Evolutionary conservation across 2,329 filamentous ascomycete species (phyloP).

Genomic region (Teratosphaeria pseudoeucalypti): DNA sequence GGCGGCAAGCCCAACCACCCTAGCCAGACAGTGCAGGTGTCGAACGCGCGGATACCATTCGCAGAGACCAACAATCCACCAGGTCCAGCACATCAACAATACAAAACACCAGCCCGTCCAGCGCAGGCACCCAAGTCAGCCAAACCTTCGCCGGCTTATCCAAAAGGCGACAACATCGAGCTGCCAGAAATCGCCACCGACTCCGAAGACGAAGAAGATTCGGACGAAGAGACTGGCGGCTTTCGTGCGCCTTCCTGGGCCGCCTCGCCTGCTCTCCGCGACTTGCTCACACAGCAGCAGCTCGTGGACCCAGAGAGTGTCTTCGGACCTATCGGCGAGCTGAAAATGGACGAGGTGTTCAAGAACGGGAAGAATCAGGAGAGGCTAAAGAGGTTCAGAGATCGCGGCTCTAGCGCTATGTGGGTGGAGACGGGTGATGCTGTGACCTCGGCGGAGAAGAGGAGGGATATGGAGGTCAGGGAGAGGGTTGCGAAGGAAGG

Average conservation of each 20-base stretch:
- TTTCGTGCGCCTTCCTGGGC: slow-evolving; percentile 73
- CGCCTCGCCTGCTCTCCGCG: slow-evolving; percentile 70
- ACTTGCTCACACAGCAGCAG: slow-evolving; percentile 71
- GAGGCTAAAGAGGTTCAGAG: slow-evolving; percentile 74
- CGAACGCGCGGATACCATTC: slow-evolving; percentile 83
- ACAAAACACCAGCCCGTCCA: slow-evolving; percentile 58
- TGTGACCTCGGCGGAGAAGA: slow-evolving; percentile 79
- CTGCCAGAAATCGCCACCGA: slow-evolving; percentile 94
- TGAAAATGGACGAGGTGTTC: slow-evolving; percentile 97
- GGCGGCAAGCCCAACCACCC: slow-evolving; percentile 52
- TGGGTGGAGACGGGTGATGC: slow-evolving; percentile 67
- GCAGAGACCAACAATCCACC: slow-evolving; percentile 55
- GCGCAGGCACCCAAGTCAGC: slow-evolving; percentile 42
- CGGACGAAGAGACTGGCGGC: slow-evolving; percentile 42
- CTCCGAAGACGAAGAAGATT: slow-evolving; percentile 73
- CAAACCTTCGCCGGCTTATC: slow-evolving; percentile 75
- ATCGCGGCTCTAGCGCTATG: slow-evolving; percentile 86
- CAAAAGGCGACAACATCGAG: slow-evolving; percentile 80
- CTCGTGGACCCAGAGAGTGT: slow-evolving; percentile 72
- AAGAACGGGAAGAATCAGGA: slow-evolving; percentile 64
- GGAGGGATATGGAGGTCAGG: slow-evolving; percentile 66
- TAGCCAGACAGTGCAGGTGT: slow-evolving; percentile 76
- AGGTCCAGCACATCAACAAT: slow-evolving; percentile 19
- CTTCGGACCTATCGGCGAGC: slow-evolving; percentile 76
- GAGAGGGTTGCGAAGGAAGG: slow-evolving; percentile 73